Evolutionary conservation across 1,139 yeast genomes (phyloP), one percentile per base, ranked within the genome.

Genomic region (Kazachstania sp.): DNA sequence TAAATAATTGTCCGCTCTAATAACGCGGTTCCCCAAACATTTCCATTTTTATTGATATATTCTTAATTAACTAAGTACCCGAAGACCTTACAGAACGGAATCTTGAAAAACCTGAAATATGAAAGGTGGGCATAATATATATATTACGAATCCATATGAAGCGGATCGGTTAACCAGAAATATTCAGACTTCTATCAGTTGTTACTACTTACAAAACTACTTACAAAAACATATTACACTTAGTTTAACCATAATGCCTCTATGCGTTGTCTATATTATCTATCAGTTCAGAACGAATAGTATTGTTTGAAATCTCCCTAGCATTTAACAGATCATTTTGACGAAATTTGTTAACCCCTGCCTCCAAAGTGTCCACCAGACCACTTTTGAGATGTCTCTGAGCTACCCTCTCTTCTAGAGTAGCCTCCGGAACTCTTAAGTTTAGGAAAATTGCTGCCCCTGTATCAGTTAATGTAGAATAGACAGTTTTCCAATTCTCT

Each of bases 321-420:
- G 90, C 95, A 62, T 90, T 90, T 4, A 75, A 68, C 42, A 77
- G 63, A 63, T 88, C 97, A 61, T 85, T 88, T 7, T 71, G 67
- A 49, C 78, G 81, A 12, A 82, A 90, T 40, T 90, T 71, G 13
- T 66, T 71, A n/a, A 68, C 65, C 0, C 95, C 97, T 45, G 75
- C 81, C 47, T 77, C 74, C n/a, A 75, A 56, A 3, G 71, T 69
- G 0, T 61, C 49, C 0, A 77, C 83, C 20, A 90, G 73, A 0
- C 95, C 95, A 6, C 90, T 76, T 12, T 66, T 68, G 16, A 87
- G 56, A 63, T 90, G 97, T 47, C 97, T 71, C 43, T 68, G 66
- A 0, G 87, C 83, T 1, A 87, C 80, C 49, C 97, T 66, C 6
- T 68, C 62, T 39, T 79, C 67, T 5, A 81, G 80, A 3, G 69